Conservation (phyloP, 228 moss, liverwort and hornwort species). For the Sphagnum fallax region DNA sequence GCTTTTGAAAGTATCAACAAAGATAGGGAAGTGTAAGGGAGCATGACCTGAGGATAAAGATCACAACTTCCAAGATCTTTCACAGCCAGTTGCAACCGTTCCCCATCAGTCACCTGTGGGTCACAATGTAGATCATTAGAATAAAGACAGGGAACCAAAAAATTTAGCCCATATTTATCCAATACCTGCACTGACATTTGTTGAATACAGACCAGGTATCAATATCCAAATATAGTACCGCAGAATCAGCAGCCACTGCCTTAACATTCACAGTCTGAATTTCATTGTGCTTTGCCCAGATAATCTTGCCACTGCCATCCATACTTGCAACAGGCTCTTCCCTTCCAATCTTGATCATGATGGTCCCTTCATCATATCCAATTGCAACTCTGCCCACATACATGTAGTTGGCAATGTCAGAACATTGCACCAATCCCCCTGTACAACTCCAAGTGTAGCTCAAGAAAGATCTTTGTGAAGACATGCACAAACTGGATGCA, state of each 20-base stretch:
- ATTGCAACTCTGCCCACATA: slow-evolving; percentile 63
- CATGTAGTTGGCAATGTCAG: not conserved
- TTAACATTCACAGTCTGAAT: slow-evolving; percentile 96
- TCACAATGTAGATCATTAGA: not conserved
- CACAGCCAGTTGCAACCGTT: slow-evolving; percentile 76
- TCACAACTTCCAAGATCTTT: slow-evolving; percentile 98
- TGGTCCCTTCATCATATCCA: slow-evolving; percentile 92
- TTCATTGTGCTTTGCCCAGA: slow-evolving; percentile 95
- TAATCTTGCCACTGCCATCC: slow-evolving; percentile 94
- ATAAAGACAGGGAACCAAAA: not conserved
- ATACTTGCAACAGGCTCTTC: slow-evolving; percentile 99
- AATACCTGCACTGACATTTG: too few relatives aligned
- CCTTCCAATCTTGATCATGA: slow-evolving; percentile 95
- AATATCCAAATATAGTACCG: slow-evolving; percentile 27
- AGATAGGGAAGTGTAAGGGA: not conserved
- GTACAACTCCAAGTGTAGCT: not conserved
- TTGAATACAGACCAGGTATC: too few relatives aligned
- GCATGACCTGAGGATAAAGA: slow-evolving; percentile 88
- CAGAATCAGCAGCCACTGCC: slow-evolving; percentile 85
- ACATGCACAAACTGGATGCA: too few relatives aligned
- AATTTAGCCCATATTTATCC: not conserved
- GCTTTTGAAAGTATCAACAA: not conserved
- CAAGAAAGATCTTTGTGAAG: too few relatives aligned
- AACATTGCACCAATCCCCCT: not conserved
- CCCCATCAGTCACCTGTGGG: slow-evolving; percentile 79